Evolutionary conservation across 768 basidiomycete species (phyloP).

Genomic region (Suillus americanus): DNA sequence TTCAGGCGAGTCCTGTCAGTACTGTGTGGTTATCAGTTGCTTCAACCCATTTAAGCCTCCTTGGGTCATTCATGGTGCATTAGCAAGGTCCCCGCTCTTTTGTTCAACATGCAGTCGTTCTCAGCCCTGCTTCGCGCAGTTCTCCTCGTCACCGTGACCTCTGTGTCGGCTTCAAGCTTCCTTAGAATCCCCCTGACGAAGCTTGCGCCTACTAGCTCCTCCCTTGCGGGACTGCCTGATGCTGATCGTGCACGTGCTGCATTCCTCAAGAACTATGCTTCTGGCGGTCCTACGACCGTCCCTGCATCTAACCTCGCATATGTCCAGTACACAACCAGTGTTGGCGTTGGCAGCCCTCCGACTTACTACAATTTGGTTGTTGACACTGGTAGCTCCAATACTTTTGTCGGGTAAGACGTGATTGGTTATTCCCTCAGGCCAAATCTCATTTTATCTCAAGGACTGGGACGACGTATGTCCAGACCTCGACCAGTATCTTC

Average conservation of each 20-base stretch:
- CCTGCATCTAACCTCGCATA: constrained; percentile 9
- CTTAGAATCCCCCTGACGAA: constrained; percentile 4
- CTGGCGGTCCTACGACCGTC: constrained; percentile 1
- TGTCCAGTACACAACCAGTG: constrained; percentile 14
- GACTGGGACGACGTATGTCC: constrained; percentile 13
- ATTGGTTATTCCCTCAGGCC: background rate
- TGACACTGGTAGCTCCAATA: constrained; percentile 26
- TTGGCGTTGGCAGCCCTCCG: constrained; percentile 18
- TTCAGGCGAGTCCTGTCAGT: background rate
- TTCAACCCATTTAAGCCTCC: background rate
- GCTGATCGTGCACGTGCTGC: constrained; percentile 6
- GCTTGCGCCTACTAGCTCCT: background rate
- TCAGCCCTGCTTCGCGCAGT: background rate
- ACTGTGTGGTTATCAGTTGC: background rate
- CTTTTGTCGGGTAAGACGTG: constrained; percentile 19
- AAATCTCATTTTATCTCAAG: constrained; percentile 2
- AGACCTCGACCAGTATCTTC: constrained; percentile 13
- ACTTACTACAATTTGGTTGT: constrained; percentile 19
- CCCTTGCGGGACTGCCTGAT: constrained; percentile 1
- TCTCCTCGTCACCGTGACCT: background rate
- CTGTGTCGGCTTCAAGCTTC: constrained; percentile 3
- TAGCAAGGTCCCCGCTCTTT: background rate
- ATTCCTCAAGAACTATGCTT: background rate
- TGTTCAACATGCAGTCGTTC: constrained; percentile 2
- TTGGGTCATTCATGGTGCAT: background rate